These are phyloP conservation scores for Dunaliella primolecta DNA, from an alignment of 139 green algal species.

Conservation along the genomic window DNA sequence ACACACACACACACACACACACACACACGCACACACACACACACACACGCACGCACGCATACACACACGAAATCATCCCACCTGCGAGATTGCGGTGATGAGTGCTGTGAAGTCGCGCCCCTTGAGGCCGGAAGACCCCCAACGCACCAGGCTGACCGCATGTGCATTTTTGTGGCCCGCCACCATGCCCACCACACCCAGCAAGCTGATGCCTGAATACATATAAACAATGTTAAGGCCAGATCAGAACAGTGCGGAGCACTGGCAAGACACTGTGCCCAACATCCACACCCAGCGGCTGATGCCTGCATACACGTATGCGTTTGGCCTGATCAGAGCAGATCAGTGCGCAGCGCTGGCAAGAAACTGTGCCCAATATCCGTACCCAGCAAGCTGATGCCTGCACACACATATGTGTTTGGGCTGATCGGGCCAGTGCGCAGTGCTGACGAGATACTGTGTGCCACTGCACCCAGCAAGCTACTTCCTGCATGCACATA, in stretches of 20 bases:
- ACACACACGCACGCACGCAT: neutral
- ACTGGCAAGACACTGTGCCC: neutral
- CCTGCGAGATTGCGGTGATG: constrained; percentile 17
- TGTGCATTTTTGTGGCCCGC: constrained; percentile 35
- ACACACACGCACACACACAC: neutral
- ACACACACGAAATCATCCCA: neutral
- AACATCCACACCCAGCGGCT: neutral
- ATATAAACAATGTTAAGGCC: neutral
- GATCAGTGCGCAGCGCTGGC: neutral
- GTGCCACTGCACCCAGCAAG: too few species aligned
- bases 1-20: neutral
- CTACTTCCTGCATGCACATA: too few species aligned
- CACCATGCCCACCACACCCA: constrained; percentile 35
- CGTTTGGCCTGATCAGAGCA: neutral
- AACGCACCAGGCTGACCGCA: constrained; percentile 29
- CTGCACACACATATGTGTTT: neutral
- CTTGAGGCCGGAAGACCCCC: constrained; percentile 9
- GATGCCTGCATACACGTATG: neutral
- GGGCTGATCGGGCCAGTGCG: neutral
- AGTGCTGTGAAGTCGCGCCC: constrained; percentile 29
- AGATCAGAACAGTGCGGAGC: neutral
- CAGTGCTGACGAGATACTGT: too few species aligned
- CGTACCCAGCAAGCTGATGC: neutral
- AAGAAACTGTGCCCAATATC: too few species aligned
- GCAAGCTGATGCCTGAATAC: constrained; percentile 23